phyloP scores from a whole-genome alignment of 2,329 filamentous ascomycete genomes.

The Dactylellina sp. region DNA sequence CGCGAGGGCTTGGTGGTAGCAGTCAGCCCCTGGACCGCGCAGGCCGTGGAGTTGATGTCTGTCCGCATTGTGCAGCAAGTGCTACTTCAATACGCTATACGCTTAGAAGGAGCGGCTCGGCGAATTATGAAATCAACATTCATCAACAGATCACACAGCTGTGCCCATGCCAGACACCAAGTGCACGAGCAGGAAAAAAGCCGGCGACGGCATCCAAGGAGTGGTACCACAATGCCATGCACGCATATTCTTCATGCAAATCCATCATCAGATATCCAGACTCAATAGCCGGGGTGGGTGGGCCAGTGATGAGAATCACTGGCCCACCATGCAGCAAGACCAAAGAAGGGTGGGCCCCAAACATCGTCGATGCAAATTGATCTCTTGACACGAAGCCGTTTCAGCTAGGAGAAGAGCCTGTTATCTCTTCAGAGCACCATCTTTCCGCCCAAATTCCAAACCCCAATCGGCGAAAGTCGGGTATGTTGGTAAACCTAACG shows the following conservation, averaged over 20 bases:
- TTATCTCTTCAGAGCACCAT: slow-evolving; percentile 21
- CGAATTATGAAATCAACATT: slow-evolving; percentile 15
- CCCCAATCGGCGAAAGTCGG: slow-evolving; percentile 54
- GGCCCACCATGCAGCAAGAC: too few relatives aligned
- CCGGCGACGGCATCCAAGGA: slow-evolving; percentile 16
- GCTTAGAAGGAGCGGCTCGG: slow-evolving; percentile 13
- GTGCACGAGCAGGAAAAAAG: not conserved
- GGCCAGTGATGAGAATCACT: not conserved
- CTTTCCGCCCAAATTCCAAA: slow-evolving; percentile 10
- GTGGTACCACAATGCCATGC: slow-evolving; percentile 2
- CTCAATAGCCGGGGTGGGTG: slow-evolving; percentile 5
- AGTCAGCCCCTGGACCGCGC: slow-evolving; percentile 27
- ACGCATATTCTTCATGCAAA: not conserved
- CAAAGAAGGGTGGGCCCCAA: too few relatives aligned
- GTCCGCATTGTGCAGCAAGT: slow-evolving; percentile 20
- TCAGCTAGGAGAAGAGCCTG: slow-evolving; percentile 14
- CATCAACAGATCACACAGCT: slow-evolving; percentile 15
- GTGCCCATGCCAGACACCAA: too few relatives aligned
- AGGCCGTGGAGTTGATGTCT: slow-evolving; percentile 6
- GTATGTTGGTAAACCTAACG: slow-evolving; percentile 25
- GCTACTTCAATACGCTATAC: not conserved
- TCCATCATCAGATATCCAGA: not conserved
- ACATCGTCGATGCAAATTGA: too few relatives aligned
- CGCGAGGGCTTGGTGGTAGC: slow-evolving; percentile 36
- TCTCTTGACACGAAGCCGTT: not conserved